A percentile compares a stretch with the other conserved stretches of the same genome.
Conservation (phyloP, 2,329 filamentous ascomycete genomes). For the Apiospora pterosperma region DNA sequence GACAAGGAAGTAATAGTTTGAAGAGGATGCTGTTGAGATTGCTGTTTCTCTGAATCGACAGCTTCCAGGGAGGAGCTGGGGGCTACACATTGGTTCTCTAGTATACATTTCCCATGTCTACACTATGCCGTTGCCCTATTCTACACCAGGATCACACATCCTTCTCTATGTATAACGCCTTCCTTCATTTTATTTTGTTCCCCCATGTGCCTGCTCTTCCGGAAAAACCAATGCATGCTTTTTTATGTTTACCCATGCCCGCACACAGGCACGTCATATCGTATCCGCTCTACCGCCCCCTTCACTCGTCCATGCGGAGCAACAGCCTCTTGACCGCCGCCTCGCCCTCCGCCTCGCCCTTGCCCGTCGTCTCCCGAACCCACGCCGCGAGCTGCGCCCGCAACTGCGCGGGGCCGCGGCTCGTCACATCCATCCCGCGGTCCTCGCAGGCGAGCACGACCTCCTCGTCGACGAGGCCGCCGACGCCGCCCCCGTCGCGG, state of each 20-base stretch:
- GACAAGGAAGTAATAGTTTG: too few relatives aligned
- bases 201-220: not conserved
- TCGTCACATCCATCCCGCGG: conserved; percentile 58
- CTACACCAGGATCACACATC: not conserved
- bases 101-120: not conserved
- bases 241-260: too few relatives aligned
- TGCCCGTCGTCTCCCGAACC: conserved; percentile 41
- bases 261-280: too few relatives aligned
- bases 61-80: not conserved
- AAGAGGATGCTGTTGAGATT: not conserved
- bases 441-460: conserved; percentile 68
- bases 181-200: too few relatives aligned
- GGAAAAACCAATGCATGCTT: not conserved
- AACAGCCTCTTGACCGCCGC: not conserved
- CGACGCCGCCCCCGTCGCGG: conserved; percentile 56
- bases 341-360: conserved; percentile 31
- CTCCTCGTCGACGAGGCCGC: conserved; percentile 59
- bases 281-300: too few relatives aligned
- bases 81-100: not conserved
- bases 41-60: not conserved
- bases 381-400: conserved; percentile 42
- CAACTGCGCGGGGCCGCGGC: conserved; percentile 55
- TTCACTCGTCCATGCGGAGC: not conserved
- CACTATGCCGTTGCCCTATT: not conserved
- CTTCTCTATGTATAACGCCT: not conserved